A percentile compares a stretch with the other conserved stretches of the same genome.
Evolutionary conservation across 768 basidiomycete genomes (phyloP).

Genomic region (Mycena indigotica): DNA sequence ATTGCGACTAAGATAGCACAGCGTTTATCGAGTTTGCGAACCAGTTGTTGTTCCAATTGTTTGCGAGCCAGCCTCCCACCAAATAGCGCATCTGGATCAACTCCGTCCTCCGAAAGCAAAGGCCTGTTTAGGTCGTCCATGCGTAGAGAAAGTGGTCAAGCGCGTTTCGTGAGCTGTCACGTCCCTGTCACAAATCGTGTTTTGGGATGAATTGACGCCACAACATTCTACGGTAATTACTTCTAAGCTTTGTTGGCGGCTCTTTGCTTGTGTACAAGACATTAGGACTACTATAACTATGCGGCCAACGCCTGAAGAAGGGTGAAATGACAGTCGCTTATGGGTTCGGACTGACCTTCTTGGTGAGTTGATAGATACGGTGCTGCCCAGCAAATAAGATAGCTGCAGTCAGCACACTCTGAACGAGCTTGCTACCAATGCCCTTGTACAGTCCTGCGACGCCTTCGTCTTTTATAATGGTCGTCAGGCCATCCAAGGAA

Average conservation of each 20-base stretch:
- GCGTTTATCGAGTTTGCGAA: constrained; percentile 52
- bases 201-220: too few relatives aligned
- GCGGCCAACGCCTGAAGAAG: background rate
- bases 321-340: too few relatives aligned
- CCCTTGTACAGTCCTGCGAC: constrained; percentile 72
- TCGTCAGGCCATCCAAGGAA: constrained; percentile 60
- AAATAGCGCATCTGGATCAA: constrained; percentile 30
- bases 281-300: background rate
- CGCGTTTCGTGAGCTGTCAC: background rate
- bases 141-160: background rate
- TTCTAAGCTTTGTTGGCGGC: too few relatives aligned
- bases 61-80: constrained; percentile 25
- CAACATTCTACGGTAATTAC: too few relatives aligned
- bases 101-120: constrained; percentile 13
- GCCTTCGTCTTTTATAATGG: constrained; percentile 67
- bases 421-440: constrained; percentile 82
- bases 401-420: constrained; percentile 91
- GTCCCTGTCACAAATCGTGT: background rate
- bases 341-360: constrained; percentile 40
- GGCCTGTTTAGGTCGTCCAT: constrained; percentile 9
- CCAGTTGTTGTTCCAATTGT: constrained; percentile 38
- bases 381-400: constrained; percentile 91
- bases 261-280: too few relatives aligned
- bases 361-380: constrained; percentile 76
- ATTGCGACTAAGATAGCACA: constrained; percentile 49